A percentile compares a stretch with the other conserved stretches of the same genome.
Conservation (phyloP, 768 basidiomycete species). For the Terana coerulea region DNA sequence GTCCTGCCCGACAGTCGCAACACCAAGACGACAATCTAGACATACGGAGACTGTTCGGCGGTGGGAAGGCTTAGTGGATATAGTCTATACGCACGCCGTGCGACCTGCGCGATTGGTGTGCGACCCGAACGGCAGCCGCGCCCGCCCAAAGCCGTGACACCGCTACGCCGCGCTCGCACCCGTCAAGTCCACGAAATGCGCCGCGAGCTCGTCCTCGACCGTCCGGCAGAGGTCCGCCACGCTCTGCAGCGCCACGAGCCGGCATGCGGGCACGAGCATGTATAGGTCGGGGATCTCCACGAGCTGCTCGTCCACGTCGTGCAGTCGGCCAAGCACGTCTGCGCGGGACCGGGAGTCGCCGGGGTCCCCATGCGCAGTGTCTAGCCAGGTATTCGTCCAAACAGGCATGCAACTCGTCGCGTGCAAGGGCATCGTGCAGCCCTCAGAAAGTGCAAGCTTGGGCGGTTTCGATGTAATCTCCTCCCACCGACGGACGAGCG, state of each 20-base stretch:
- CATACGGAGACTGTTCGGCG: too few relatives aligned
- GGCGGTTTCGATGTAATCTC: constrained; percentile 28
- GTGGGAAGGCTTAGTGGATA: too few relatives aligned
- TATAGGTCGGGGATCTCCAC: constrained; percentile 28
- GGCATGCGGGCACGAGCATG: constrained; percentile 35
- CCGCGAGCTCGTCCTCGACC: constrained; percentile 18
- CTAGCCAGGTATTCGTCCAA: constrained; percentile 35
- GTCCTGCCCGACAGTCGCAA: too few relatives aligned
- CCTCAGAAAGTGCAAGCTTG: constrained; percentile 24
- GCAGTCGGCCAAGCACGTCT: constrained; percentile 36
- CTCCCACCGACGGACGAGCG: constrained; percentile 33
- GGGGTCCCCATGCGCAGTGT: constrained; percentile 25
- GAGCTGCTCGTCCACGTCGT: constrained; percentile 29
- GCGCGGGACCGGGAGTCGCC: constrained; percentile 23
- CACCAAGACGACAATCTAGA: too few relatives aligned
- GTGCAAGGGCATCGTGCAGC: constrained; percentile 38
- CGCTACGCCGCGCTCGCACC: not conserved
- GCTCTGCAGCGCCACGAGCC: constrained; percentile 30
- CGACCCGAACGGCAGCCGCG: too few relatives aligned
- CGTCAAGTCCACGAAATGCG: constrained; percentile 19
- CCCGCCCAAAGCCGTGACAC: not conserved
- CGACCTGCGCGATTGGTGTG: too few relatives aligned
- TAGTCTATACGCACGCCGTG: too few relatives aligned
- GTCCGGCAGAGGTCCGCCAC: constrained; percentile 24
- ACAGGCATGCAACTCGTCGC: constrained; percentile 32